Evolutionary conservation across 2,329 filamentous ascomycete genomes (phyloP).

Genomic region (Aspergillus japonicus): DNA sequence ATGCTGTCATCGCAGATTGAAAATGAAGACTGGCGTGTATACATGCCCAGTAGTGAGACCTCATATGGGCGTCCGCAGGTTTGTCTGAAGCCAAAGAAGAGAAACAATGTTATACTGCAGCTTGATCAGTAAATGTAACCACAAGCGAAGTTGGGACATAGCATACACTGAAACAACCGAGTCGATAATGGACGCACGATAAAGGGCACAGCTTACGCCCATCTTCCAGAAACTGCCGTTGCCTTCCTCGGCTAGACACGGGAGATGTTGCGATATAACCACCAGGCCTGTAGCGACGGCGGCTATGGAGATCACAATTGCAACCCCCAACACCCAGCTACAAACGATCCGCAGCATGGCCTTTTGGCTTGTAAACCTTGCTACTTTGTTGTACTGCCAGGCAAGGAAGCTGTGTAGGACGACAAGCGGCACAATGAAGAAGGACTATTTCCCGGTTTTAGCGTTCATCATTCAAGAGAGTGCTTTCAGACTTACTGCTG

Average conservation of each 20-base stretch:
- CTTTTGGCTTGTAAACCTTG: conserved; percentile 32
- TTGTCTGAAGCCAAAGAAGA: conserved; percentile 39
- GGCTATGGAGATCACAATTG: conserved; percentile 39
- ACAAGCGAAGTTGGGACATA: not conserved
- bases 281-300: conserved; percentile 39
- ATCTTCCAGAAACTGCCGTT: conserved; percentile 34
- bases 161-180: conserved; percentile 39
- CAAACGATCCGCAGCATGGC: conserved; percentile 33
- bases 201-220: conserved; percentile 39
- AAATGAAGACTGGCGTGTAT: conserved; percentile 22
- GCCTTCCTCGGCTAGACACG: conserved; percentile 31
- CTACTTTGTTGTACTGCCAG: conserved; percentile 38
- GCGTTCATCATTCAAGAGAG: not conserved
- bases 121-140: not conserved
- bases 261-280: conserved; percentile 35
- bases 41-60: conserved; percentile 38
- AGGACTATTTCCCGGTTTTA: conserved; percentile 27
- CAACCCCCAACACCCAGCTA: conserved; percentile 37
- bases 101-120: conserved; percentile 34
- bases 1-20: conserved; percentile 30
- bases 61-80: conserved; percentile 40
- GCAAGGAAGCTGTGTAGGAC: conserved; percentile 40
- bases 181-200: conserved; percentile 34
- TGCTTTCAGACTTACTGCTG: conserved; percentile 31
- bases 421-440: conserved; percentile 38